Base-by-base conservation (phyloP, 2,329 filamentous ascomycete species). In the Whalleya microplaca region DNA sequence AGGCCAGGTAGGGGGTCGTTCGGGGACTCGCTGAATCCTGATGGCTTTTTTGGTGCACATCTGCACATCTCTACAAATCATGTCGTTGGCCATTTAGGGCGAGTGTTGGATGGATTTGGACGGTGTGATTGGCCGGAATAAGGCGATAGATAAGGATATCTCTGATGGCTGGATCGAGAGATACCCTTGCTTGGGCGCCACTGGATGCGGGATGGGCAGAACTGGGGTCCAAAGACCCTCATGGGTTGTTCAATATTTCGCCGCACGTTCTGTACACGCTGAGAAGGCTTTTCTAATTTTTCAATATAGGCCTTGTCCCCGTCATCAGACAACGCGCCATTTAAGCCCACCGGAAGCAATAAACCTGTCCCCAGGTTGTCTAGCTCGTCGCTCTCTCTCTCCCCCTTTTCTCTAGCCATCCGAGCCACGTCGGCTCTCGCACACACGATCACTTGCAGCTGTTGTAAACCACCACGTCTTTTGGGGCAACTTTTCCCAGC, bases 121-220 rank as follows among this genome's bases (percentile, higher is more conserved):
- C 48, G 40, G 44, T 55, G 45, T 58, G 60, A 63, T 63, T 63
- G 60, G 60, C 42, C 43, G 55, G 43, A 14, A 14, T 5, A 51
- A 54, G 55, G 47, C 55, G 60, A 60, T 63, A 63, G 60, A 63
- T 63, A 63, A 63, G 60, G 41, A 58, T 58, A 58, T 60, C 54
- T 57, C 55, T 32, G 56, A 54, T 62, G 51, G 51, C 51, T 61
- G 47, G 50, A 54, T 54, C 49, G 55, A 58, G 53, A 53, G 37
- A 48, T 41, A 51, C 23, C 54, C 60, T 37, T 50, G 44, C 48
- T 58, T 50, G 41, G 32, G 46, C 37, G 60, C 60, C 60, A 63
- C 55, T 56, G 54, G 53, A 57, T n/a, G n/a, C n/a, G n/a, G n/a
- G n/a, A n/a, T n/a, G n/a, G n/a, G 60, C 52, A 50, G 57, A 49